Evolutionary conservation across 2,329 filamentous ascomycete species (phyloP).

Genomic region (Diaporthe vaccinii): DNA sequence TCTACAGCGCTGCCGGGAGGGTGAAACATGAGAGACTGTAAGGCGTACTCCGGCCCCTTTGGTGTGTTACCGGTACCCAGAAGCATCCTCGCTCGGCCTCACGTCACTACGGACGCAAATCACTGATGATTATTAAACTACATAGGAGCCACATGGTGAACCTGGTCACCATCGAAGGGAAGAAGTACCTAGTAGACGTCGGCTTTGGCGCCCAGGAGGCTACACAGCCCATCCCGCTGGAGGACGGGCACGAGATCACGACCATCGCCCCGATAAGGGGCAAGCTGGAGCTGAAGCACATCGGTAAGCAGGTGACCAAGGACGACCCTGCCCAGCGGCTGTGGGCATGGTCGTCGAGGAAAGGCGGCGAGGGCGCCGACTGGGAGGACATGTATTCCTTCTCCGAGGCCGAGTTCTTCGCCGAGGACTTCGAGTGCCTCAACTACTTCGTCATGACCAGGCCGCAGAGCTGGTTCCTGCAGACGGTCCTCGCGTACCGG

Average conservation of each 20-base stretch:
- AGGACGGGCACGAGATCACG: slow-evolving; percentile 44
- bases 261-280: slow-evolving; percentile 61
- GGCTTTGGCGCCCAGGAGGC: slow-evolving; percentile 68
- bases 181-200: slow-evolving; percentile 68
- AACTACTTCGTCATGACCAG: slow-evolving; percentile 55
- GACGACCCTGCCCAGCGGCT: slow-evolving; percentile 50
- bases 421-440: slow-evolving; percentile 62
- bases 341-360: slow-evolving; percentile 56
- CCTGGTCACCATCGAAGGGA: slow-evolving; percentile 65
- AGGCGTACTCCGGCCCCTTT: neutral
- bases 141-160: slow-evolving; percentile 71
- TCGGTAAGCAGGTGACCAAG: slow-evolving; percentile 48
- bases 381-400: slow-evolving; percentile 67
- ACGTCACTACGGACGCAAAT: neutral
- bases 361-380: slow-evolving; percentile 44
- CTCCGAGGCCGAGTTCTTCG: slow-evolving; percentile 62
- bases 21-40: slow-evolving; percentile 44
- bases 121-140: neutral
- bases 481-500: slow-evolving; percentile 53
- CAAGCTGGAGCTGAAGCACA: slow-evolving; percentile 55
- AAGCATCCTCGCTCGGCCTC: neutral
- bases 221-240: slow-evolving; percentile 50
- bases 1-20: slow-evolving; percentile 65
- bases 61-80: neutral
- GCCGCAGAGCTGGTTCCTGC: slow-evolving; percentile 55